Percentiles rank a stretch among this genome's conserved stretches.
phyloP scores from a whole-genome alignment of 352 stramenopile genomes.

The Globisporangium carolinianum region DNA sequence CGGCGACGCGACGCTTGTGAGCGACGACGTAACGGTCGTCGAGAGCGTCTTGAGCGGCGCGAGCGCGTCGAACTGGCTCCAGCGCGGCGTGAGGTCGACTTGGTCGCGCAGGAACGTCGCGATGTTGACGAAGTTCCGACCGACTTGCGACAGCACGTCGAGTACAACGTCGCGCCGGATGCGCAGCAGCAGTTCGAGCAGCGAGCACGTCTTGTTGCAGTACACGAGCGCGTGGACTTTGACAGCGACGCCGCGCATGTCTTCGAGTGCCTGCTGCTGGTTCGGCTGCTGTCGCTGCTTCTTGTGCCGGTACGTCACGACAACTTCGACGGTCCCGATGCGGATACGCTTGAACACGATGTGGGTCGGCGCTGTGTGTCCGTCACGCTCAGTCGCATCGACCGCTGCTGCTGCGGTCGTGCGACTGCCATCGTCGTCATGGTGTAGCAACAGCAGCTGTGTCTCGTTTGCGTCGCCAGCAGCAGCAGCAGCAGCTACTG shows the following conservation, averaged over 20 bases:
- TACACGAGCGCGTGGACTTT: slow-evolving; percentile 85
- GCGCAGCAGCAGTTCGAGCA: slow-evolving; percentile 59
- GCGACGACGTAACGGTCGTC: slow-evolving; percentile 20
- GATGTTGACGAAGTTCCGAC: slow-evolving; percentile 84
- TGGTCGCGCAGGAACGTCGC: slow-evolving; percentile 76
- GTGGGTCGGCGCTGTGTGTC: slow-evolving; percentile 28
- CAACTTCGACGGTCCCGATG: slow-evolving; percentile 64
- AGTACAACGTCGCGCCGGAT: slow-evolving; percentile 77
- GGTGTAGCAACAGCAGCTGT: slow-evolving; percentile 12
- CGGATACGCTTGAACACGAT: slow-evolving; percentile 81
- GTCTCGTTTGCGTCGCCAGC: slow-evolving; percentile 20
- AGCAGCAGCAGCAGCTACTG: slow-evolving; percentile 20
- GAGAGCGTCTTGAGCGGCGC: slow-evolving; percentile 51
- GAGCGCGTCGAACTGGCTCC: slow-evolving; percentile 58
- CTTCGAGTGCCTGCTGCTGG: slow-evolving; percentile 53
- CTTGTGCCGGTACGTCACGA: slow-evolving; percentile 83
- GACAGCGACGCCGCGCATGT: slow-evolving; percentile 81
- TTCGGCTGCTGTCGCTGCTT: slow-evolving; percentile 19
- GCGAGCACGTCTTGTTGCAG: slow-evolving; percentile 81
- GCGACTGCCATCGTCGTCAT: neutral
- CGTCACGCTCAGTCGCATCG: slow-evolving; percentile 15
- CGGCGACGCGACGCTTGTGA: slow-evolving; percentile 16
- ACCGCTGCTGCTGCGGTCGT: neutral
- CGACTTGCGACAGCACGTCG: slow-evolving; percentile 78
- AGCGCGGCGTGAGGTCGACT: slow-evolving; percentile 53